phyloP scores from a whole-genome alignment of 257 asterid genomes.

The Penstemon barbatus region DNA sequence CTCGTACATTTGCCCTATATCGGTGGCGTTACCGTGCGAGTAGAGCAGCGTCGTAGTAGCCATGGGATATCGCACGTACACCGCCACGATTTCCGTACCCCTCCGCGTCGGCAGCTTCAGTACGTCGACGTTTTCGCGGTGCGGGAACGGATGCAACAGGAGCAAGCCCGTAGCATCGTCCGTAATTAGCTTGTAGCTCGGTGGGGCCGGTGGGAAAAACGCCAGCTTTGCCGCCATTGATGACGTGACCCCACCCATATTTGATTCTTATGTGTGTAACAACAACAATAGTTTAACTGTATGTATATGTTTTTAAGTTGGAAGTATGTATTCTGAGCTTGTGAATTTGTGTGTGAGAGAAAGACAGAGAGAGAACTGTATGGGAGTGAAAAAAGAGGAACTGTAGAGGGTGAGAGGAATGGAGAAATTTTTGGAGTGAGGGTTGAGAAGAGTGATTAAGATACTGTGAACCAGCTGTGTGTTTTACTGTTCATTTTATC shows the following conservation, averaged over 20 bases:
- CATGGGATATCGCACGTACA: slow-evolving; percentile 87
- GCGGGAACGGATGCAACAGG: slow-evolving; percentile 77
- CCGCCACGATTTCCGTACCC: slow-evolving; percentile 79
- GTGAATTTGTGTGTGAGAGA: not conserved
- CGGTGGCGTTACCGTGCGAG: slow-evolving; percentile 96
- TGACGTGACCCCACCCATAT: slow-evolving; percentile 95
- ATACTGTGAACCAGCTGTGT: not conserved
- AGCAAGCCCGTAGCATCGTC: slow-evolving; percentile 65
- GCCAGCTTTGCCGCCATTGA: slow-evolving; percentile 98
- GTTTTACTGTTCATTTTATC: too few species aligned
- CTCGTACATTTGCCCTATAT: slow-evolving; percentile 93
- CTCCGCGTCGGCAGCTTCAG: slow-evolving; percentile 74
- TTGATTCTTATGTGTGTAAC: too few species aligned
- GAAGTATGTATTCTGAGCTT: not conserved
- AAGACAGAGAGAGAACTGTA: not conserved
- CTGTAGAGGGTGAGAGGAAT: not conserved
- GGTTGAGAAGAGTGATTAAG: not conserved
- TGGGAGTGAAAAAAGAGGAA: not conserved
- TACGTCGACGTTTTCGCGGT: slow-evolving; percentile 90
- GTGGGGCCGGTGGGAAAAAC: slow-evolving; percentile 89
- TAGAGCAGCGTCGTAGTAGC: slow-evolving; percentile 79
- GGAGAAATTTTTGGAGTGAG: not conserved
- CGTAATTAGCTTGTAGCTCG: slow-evolving; percentile 60
- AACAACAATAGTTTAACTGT: not conserved
- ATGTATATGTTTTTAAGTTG: not conserved